A percentile compares a stretch with the other conserved stretches of the same genome.
These are phyloP conservation scores for Aspergillus piperis DNA, from an alignment of 2,329 filamentous ascomycete genomes.

Conservation along the genomic window DNA sequence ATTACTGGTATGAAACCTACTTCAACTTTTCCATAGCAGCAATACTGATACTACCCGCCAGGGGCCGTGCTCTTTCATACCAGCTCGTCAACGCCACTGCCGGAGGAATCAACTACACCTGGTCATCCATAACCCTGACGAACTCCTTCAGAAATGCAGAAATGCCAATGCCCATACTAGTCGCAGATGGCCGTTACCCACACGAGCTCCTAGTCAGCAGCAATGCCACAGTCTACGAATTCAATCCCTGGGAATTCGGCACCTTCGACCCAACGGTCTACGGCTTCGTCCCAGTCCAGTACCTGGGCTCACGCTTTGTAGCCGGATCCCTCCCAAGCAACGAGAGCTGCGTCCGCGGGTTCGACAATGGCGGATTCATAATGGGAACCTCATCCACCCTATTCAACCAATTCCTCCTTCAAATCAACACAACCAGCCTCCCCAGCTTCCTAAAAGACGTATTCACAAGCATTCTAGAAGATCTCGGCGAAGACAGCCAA, in stretches of 20 bases:
- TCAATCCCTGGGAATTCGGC: constrained; percentile 76
- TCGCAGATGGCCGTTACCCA: constrained; percentile 66
- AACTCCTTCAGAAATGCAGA: constrained; percentile 61
- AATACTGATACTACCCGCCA: constrained; percentile 11
- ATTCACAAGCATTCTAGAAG: constrained; percentile 54
- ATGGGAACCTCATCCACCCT: constrained; percentile 82
- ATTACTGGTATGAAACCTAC: constrained; percentile 65
- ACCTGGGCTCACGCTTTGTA: constrained; percentile 70
- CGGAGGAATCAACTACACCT: constrained; percentile 75
- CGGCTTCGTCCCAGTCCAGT: constrained; percentile 69
- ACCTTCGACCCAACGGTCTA: constrained; percentile 70
- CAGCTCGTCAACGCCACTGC: constrained; percentile 75
- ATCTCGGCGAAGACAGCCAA: constrained; percentile 60
- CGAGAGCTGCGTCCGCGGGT: constrained; percentile 70
- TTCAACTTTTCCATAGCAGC: not conserved
- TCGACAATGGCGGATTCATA: constrained; percentile 77
- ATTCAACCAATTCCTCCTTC: constrained; percentile 76
- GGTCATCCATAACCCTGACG: constrained; percentile 70
- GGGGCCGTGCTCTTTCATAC: constrained; percentile 74
- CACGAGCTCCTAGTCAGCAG: constrained; percentile 60
- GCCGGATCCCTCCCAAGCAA: constrained; percentile 58
- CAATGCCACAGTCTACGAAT: constrained; percentile 74
- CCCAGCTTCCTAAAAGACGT: constrained; percentile 54
- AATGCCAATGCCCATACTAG: constrained; percentile 69
- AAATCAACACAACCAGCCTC: constrained; percentile 57